Evolutionary conservation across 176 grass and related monocot genomes (phyloP), one percentile per base, ranked within the genome.

Genomic region (Rhipidocladum racemiflorum): DNA sequence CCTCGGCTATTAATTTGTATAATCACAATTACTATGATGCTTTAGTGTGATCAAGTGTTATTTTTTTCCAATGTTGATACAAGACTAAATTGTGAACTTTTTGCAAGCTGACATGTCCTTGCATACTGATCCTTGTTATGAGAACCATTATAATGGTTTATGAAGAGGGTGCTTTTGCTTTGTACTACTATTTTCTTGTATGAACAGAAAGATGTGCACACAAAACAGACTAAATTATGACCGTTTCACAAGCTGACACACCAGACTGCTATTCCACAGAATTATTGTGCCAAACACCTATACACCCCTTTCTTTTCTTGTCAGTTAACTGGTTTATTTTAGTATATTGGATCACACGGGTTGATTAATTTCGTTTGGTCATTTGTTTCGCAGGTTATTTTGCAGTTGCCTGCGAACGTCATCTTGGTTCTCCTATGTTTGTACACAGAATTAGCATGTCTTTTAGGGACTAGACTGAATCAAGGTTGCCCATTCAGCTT

Each of bases 341-440:
- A 23, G 20, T 54, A 34, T 30, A 24, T 2, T 50, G 44, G 28
- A 72, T 9, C 20, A 20, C 29, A 49, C 17, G 0, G 59, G 68
- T 10, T 56, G 61, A 65, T 39, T 72, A 27, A 46, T 16, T 68
- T 61, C 1, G 9, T 65, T 43, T 63, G 23, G 49, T 2, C 10
- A 16, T 70, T 46, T 68, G 3, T 76, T 35, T 71, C 64, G 2
- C 77, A 71, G 77, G 83, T 57, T 71, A 24, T 42, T 13, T 87
- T 61, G 17, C 79, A 18, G 40, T 25, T 57, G 23, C 7, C 25
- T 30, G 35, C 23, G 44, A 57, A 44, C 78, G 1, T 21, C 30
- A 59, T 56, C 39, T 59, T 16, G n/a, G 15, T 70, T 50, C 56
- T 82, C 60, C 28, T 61, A 8, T 61, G 29, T 88, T 67, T 90